These are phyloP conservation scores for Mycena rebaudengoi DNA, from an alignment of 768 basidiomycete species.

Conservation along the genomic window DNA sequence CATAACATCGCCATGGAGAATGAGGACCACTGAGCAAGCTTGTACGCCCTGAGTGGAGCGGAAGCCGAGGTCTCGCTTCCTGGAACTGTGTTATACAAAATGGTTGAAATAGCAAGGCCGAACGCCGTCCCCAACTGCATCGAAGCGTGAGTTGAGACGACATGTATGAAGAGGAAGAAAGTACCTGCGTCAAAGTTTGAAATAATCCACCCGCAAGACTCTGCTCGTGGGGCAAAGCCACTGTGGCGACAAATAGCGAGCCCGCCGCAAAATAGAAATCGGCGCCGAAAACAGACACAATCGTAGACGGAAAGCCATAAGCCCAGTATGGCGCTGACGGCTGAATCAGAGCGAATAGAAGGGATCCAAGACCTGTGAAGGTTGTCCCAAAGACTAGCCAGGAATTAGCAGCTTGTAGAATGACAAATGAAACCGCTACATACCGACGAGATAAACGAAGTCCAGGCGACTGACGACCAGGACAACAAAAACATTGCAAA, in stretches of 20 bases:
- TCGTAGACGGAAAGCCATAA: conserved; percentile 74
- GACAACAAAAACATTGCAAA: conserved; percentile 74
- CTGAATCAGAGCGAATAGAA: conserved; percentile 76
- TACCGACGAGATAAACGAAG: conserved; percentile 66
- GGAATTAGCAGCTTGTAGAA: neutral
- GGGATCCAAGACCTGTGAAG: conserved; percentile 62
- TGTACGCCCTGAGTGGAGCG: conserved; percentile 57
- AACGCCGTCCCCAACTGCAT: conserved; percentile 60
- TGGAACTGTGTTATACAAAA: conserved; percentile 39
- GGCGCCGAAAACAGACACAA: conserved; percentile 74
- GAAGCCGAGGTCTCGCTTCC: conserved; percentile 42
- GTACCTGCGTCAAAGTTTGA: conserved; percentile 67
- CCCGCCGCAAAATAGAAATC: conserved; percentile 82
- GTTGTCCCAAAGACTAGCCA: conserved; percentile 55
- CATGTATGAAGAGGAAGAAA: neutral
- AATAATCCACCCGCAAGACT: conserved; percentile 79
- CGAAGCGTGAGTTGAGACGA: no score
- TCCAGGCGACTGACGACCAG: conserved; percentile 63
- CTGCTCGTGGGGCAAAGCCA: conserved; percentile 75
- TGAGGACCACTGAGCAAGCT: conserved; percentile 60
- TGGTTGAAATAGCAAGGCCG: conserved; percentile 62
- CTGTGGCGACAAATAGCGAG: conserved; percentile 79
- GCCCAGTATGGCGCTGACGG: conserved; percentile 74
- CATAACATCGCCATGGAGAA: conserved; percentile 60
- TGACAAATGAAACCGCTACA: conserved; percentile 22